Percentiles rank a stretch among this genome's conserved stretches.
These are phyloP conservation scores for Chlorella sp. DNA, from an alignment of 139 green algal species.

Conservation along the genomic window DNA sequence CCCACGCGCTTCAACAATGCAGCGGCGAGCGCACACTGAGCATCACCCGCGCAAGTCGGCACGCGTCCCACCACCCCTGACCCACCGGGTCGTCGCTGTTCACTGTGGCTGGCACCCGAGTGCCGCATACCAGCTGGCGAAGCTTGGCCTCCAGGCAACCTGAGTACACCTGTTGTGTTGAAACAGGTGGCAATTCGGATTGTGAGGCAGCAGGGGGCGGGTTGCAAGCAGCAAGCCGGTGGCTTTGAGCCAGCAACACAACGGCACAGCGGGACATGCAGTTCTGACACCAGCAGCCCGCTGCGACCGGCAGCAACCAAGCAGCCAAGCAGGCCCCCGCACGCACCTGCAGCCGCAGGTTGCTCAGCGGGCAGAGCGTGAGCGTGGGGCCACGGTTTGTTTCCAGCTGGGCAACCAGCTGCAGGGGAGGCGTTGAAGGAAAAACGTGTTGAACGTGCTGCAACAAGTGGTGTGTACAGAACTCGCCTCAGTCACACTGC, in stretches of 20 bases:
- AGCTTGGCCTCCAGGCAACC: conserved; percentile 44
- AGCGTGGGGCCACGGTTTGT: conserved; percentile 39
- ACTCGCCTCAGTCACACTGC: too few relatives aligned
- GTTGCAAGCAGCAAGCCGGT: too few relatives aligned
- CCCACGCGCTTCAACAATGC: too few relatives aligned
- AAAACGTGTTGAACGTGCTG: too few relatives aligned
- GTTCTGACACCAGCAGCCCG: not conserved
- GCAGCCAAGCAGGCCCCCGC: not conserved
- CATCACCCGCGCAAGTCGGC: too few relatives aligned
- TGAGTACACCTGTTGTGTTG: conserved; percentile 66
- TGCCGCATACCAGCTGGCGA: conserved; percentile 28
- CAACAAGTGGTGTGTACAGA: not conserved
- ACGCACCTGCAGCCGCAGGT: conserved; percentile 60
- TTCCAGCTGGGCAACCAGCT: conserved; percentile 55
- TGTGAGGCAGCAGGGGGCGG: too few relatives aligned
- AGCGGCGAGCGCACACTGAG: too few relatives aligned
- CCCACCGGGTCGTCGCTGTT: conserved; percentile 68
- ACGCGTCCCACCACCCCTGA: too few relatives aligned
- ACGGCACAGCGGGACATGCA: not conserved
- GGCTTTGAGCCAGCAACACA: too few relatives aligned
- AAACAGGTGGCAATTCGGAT: too few relatives aligned
- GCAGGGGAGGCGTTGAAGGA: not conserved
- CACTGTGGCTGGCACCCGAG: conserved; percentile 46
- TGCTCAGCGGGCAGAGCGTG: conserved; percentile 80
- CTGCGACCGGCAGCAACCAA: too few relatives aligned